These are phyloP conservation scores for Klebsormidium nitens DNA, from an alignment of 139 green algal species.

Conservation along the genomic window DNA sequence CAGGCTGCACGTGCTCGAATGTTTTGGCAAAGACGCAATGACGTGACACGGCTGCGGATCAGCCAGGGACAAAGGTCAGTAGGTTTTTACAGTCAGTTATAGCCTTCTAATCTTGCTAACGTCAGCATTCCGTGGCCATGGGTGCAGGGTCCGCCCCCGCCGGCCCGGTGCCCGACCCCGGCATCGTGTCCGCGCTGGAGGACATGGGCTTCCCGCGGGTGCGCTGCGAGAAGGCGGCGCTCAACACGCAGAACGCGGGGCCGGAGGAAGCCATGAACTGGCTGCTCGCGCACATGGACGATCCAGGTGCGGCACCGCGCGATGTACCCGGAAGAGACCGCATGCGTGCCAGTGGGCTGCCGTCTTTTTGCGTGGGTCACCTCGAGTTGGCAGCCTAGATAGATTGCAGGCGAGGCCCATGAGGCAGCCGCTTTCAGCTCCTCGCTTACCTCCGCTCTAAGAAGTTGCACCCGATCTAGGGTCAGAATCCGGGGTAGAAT, in stretches of 20 bases:
- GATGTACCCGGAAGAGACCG: neutral
- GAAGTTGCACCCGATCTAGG: neutral
- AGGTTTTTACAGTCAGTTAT: too few species aligned
- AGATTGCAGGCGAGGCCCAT: too few species aligned
- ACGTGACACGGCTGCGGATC: too few species aligned
- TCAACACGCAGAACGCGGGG: slow-evolving; percentile 56
- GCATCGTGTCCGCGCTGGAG: slow-evolving; percentile 58
- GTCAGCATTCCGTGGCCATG: too few species aligned
- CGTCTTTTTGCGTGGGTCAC: neutral
- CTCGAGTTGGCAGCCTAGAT: too few species aligned
- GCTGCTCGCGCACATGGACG: slow-evolving; percentile 87
- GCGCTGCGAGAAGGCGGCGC: slow-evolving; percentile 64
- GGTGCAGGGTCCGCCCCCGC: too few species aligned
- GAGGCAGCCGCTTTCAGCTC: too few species aligned
- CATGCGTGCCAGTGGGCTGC: neutral
- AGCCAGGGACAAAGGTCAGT: too few species aligned
- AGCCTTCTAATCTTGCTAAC: too few species aligned
- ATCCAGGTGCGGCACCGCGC: slow-evolving; percentile 44
- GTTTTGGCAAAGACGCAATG: too few species aligned
- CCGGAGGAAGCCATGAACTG: slow-evolving; percentile 85
- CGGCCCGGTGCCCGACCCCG: slow-evolving; percentile 32
- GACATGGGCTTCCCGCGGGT: slow-evolving; percentile 88
- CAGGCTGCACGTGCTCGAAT: too few species aligned
- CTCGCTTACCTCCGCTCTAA: too few species aligned
- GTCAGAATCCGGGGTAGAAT: neutral